These are phyloP conservation scores for Coelastrella sp. DNA, from an alignment of 139 green algal genomes.

Conservation along the genomic window DNA sequence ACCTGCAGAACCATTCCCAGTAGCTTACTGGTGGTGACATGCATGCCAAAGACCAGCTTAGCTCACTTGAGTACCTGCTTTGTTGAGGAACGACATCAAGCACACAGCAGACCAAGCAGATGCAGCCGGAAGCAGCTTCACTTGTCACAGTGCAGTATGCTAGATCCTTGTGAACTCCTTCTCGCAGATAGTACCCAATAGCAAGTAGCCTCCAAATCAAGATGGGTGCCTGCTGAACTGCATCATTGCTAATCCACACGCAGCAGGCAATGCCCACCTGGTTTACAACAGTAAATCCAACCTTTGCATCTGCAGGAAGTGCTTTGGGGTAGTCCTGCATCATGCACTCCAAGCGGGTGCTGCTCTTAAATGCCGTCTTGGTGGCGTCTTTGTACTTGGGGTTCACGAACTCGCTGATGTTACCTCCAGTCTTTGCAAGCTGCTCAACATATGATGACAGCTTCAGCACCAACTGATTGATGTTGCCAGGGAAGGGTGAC, in stretches of 20 bases:
- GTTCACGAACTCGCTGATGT: constrained; percentile 99
- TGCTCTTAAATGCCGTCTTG: constrained; percentile 92
- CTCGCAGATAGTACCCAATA: too few relatives aligned
- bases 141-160: too few relatives aligned
- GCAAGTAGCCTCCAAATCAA: too few relatives aligned
- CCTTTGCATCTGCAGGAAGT: constrained; percentile 70
- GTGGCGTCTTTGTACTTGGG: constrained; percentile 95
- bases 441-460: constrained; percentile 81
- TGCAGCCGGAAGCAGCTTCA: too few relatives aligned
- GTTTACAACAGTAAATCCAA: constrained; percentile 96
- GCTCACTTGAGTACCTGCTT: too few relatives aligned
- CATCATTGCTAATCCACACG: too few relatives aligned
- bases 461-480: constrained; percentile 96
- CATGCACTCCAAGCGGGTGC: constrained; percentile 99
- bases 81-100: too few relatives aligned
- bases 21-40: too few relatives aligned
- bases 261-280: constrained; percentile 65
- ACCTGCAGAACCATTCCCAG: constrained; percentile 72
- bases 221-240: too few relatives aligned
- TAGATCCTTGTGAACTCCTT: too few relatives aligned
- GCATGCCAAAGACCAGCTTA: too few relatives aligned
- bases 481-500: constrained; percentile 97
- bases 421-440: constrained; percentile 78
- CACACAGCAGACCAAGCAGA: too few relatives aligned
- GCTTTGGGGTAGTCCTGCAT: constrained; percentile 97